These are phyloP conservation scores for Cinnamomum micranthum DNA, from an alignment of 164 flowering plant genomes.

Conservation along the genomic window DNA sequence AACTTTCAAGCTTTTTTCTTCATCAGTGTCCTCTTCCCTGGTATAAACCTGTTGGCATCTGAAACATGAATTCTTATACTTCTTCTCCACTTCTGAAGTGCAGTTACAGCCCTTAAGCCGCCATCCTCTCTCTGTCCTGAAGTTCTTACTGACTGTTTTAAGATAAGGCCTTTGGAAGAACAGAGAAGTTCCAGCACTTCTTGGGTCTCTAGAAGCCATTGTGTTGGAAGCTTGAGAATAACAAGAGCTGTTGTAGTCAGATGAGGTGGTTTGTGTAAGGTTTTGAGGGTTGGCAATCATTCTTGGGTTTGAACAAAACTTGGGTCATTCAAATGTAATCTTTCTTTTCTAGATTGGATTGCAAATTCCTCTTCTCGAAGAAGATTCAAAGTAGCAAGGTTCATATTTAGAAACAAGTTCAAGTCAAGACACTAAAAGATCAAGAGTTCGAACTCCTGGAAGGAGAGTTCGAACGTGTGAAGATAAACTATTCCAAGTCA, in stretches of 20 bases:
- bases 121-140: slow-evolving; percentile 38
- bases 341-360: too few relatives aligned
- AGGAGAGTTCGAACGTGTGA: too few relatives aligned
- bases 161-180: slow-evolving; percentile 64
- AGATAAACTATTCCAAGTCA: too few relatives aligned
- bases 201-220: slow-evolving; percentile 9
- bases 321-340: too few relatives aligned
- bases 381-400: too few relatives aligned
- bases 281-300: too few relatives aligned
- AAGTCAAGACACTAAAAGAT: too few relatives aligned
- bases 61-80: slow-evolving; percentile 48
- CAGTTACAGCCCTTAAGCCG: slow-evolving; percentile 68
- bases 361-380: too few relatives aligned
- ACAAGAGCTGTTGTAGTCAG: slow-evolving; percentile 8
- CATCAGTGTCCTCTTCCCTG: slow-evolving; percentile 44
- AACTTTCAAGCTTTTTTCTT: slow-evolving; percentile 40
- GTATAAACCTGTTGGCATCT: slow-evolving; percentile 34
- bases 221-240: slow-evolving; percentile 14
- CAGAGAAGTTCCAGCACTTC: slow-evolving; percentile 22
- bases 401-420: too few relatives aligned
- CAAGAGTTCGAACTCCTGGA: too few relatives aligned
- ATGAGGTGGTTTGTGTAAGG: too few relatives aligned
- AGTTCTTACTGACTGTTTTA: slow-evolving; percentile 31
- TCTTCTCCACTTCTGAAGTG: slow-evolving; percentile 34
- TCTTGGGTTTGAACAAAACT: too few relatives aligned